Evolutionary conservation across 1,284 basidiomycete species (phyloP).

Genomic region (Boletus holoroseus): DNA sequence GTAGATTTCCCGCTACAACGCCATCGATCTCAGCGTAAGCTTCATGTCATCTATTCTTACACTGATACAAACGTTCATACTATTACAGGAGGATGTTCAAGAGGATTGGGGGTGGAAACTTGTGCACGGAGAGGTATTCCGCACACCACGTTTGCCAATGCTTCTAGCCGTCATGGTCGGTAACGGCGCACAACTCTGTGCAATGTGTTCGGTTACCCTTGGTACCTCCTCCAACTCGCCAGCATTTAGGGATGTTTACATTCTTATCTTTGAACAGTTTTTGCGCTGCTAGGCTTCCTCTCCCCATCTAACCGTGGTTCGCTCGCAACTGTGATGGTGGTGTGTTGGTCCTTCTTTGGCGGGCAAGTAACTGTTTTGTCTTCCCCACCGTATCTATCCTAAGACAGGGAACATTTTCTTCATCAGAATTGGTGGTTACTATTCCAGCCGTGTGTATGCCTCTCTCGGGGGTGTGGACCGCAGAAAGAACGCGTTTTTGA

Average conservation of each 20-base stretch:
- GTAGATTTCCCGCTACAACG: conserved; percentile 94
- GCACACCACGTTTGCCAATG: conserved; percentile 76
- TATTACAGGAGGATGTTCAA: conserved; percentile 82
- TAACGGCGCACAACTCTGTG: conserved; percentile 84
- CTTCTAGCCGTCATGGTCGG: conserved; percentile 82
- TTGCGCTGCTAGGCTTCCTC: conserved; percentile 95
- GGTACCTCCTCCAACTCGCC: conserved; percentile 37
- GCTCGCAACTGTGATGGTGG: conserved; percentile 93
- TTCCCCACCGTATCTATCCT: neutral
- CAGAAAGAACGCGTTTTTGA: conserved; percentile 81
- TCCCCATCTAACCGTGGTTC: conserved; percentile 95
- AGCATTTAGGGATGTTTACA: conserved; percentile 7
- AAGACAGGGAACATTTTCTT: neutral
- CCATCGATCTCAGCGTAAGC: conserved; percentile 81
- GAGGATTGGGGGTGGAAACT: conserved; percentile 99
- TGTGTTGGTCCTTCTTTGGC: conserved; percentile 94
- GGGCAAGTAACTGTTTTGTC: conserved; percentile 39
- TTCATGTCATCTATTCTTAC: neutral
- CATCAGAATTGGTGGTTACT: conserved; percentile 78
- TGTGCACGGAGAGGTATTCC: conserved; percentile 94
- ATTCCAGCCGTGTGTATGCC: conserved; percentile 79
- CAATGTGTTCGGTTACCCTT: conserved; percentile 88
- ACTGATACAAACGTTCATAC: conserved; percentile 7
- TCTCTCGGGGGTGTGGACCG: conserved; percentile 79
- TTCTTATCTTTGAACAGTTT: conserved; percentile 49